Base-by-base conservation (phyloP, 75 land plant species). In the Selaginella tamariscina region DNA sequence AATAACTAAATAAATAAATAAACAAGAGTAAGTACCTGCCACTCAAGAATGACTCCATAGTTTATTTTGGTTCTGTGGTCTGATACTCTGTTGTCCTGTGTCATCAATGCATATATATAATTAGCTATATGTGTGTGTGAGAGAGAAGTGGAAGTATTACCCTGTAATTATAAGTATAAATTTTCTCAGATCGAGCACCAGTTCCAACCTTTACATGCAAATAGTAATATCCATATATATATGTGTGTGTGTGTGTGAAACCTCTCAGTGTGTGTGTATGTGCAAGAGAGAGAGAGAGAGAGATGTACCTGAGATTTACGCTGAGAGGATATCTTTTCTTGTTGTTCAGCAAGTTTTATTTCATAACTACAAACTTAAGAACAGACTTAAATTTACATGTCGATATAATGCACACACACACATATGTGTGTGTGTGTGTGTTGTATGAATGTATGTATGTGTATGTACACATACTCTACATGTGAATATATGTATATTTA, bases 81-180 rank as follows among this genome's bases (percentile, higher is more conserved):
- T 18, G 91, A 87, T 0, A 94, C 98, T 29, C 98, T 78, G 55
- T 87, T 94, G 64, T 94, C 98, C 98, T 89, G 68, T 23, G 2
- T 55, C 54, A 24, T 30, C 0, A 15, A 39, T 5, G 11, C 5
- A 39, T 39, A 39, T n/a, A n/a, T 5, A 5, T 5, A 39, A 15
- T 39, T 5, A 39, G 5, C 49, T 39, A 39, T 39, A 39, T 5
- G 15, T n/a, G n/a, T n/a, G n/a, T n/a, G n/a, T n/a, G n/a, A 39
- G 11, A 39, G 15, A 15, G 11, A 39, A 39, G 49, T 5, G 15
- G 2, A 29, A 33, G 9, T 26, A 2, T 13, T 30, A 93, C 96
- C 92, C 87, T 95, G 77, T 84, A 95, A 70, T 95, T 95, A 71
- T 95, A 95, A 20, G 99, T 95, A 54, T 96, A 77, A 2, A 95